Base-by-base conservation (phyloP, 2,329 filamentous ascomycete genomes). In the Amauroascus verrucosus region DNA sequence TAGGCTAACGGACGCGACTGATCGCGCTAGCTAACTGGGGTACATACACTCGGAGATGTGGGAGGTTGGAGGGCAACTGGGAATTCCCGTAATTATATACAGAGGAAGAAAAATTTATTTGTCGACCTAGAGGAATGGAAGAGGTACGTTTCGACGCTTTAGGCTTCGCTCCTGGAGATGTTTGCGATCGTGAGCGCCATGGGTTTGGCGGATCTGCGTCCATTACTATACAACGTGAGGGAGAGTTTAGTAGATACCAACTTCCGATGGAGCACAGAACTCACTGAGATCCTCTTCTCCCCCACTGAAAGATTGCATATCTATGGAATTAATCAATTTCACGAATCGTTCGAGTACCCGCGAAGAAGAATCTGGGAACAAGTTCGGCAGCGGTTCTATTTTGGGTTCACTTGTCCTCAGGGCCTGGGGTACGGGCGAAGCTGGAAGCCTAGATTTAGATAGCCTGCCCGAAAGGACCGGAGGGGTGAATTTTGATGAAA, bases 61-160 rank as follows among this genome's bases (percentile, higher is more conserved):
- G 80, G 1, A 94, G 72, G 56, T 84, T 73, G 33, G 77, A 72
- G 0, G 87, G 85, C 4, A 94, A 72, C 54, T 79, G 81, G 1
- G 88, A 86, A 65, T 95, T 95, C 44, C 80, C 77, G 64, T 94
- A 94, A 1, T 83, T 70, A 62, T 88, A 84, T 13, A 88, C 85
- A 66, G 93, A 94, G 13, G 82, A 77, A 60, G 89, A 88, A 63
- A 83, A 82, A 56, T 77, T 80, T 7, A 75, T 75, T 9, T 75
- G 73, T 1, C 72, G 67, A 2, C 72, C 59, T 3, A 66, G 65
- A 32, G 28, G 48, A 13, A 26, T 13, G 24, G 28, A n/a, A 9
- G 38, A 51, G 11, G 1, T 67, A 62, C 4, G 68, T 64, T 14
- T 65, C 11, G 62, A 63, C 14, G 67, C 65, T 49, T 72, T 67